phyloP scores from a whole-genome alignment of 148 eudicot genomes.

The Rhododendron molle region DNA sequence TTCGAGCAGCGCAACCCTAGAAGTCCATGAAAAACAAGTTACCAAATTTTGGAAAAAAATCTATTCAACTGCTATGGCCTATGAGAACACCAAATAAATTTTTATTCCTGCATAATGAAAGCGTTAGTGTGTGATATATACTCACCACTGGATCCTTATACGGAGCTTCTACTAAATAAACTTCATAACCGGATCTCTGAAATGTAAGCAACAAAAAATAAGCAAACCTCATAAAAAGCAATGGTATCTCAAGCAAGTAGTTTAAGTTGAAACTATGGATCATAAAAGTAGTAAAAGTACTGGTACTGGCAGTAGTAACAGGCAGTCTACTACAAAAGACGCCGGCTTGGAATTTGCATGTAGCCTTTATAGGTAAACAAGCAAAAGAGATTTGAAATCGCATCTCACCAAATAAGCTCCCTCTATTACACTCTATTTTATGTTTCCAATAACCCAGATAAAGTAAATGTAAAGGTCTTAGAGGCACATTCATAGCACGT shows the following conservation, averaged over 20 bases:
- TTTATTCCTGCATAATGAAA: background rate
- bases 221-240: slow-evolving; percentile 13
- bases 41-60: background rate
- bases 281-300: background rate
- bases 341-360: background rate
- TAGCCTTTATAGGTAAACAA: background rate
- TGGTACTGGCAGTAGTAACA: background rate
- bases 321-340: background rate
- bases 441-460: background rate
- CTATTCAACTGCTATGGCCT: background rate
- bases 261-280: background rate
- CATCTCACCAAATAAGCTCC: background rate
- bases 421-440: background rate
- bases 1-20: slow-evolving; percentile 98
- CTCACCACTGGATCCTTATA: slow-evolving; percentile 95
- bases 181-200: slow-evolving; percentile 97
- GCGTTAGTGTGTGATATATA: slow-evolving; percentile 5
- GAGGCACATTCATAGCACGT: background rate
- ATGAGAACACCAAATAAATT: background rate
- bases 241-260: slow-evolving; percentile 7
- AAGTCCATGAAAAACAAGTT: background rate
- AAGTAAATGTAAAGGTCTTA: background rate
- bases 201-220: slow-evolving; percentile 23
- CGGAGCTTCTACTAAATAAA: slow-evolving; percentile 79
- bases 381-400: background rate